Conservation (phyloP, 352 stramenopile species). For the Phytophthora macrochlamydospora region DNA sequence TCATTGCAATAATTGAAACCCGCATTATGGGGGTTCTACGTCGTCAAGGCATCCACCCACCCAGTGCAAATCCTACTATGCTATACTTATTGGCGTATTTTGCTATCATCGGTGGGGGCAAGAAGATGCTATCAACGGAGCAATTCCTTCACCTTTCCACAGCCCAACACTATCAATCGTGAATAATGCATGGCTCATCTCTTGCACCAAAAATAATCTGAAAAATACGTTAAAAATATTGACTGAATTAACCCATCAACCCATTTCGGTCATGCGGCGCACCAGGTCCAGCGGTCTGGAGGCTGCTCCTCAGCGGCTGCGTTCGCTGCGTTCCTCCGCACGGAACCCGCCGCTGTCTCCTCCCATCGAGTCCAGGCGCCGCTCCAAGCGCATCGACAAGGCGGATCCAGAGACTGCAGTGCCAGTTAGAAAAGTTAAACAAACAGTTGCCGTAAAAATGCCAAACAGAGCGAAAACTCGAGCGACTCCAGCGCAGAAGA, state of each 20-base stretch:
- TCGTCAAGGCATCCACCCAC: no score
- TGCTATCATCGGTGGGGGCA: no score
- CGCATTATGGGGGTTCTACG: no score
- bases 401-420: constrained; percentile 2
- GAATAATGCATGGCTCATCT: no score
- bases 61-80: no score
- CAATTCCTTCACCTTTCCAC: no score
- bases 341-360: constrained; percentile 22
- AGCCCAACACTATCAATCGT: no score
- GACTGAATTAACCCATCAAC: neutral
- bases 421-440: constrained; percentile 3
- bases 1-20: no score
- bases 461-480: neutral
- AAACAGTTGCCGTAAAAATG: constrained; percentile 9
- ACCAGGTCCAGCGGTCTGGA: constrained; percentile 27
- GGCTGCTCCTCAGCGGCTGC: constrained; percentile 20
- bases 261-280: constrained; percentile 22
- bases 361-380: constrained; percentile 19
- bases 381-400: constrained; percentile 13
- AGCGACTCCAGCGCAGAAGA: constrained; percentile 12
- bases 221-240: no score
- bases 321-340: constrained; percentile 21
- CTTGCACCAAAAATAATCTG: no score
- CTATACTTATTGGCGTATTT: no score
- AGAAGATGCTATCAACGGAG: no score